Conservation (phyloP, 805 yeast species). For the Gaillardinia entomophila region DNA sequence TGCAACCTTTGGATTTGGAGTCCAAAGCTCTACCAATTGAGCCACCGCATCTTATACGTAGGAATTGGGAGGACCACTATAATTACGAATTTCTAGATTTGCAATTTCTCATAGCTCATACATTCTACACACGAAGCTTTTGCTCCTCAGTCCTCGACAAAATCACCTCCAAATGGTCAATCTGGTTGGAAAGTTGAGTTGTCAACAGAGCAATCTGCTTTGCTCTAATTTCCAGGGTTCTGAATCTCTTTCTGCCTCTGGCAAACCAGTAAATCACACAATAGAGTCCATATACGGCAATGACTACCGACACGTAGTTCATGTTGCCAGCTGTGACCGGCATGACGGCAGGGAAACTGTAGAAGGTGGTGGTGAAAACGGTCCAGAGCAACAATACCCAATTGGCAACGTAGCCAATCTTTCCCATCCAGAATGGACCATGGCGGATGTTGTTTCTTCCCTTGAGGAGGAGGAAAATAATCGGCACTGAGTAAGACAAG, state of each 20-base stretch:
- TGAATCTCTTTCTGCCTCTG: constrained; percentile 18
- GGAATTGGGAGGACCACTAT: too few relatives aligned
- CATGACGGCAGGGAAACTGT: constrained; percentile 57
- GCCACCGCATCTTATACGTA: background rate
- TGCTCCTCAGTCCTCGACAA: too few relatives aligned
- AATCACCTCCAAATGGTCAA: constrained; percentile 15
- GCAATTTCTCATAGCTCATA: too few relatives aligned
- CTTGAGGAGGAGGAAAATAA: constrained; percentile 37
- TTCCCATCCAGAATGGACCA: constrained; percentile 68
- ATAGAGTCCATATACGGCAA: constrained; percentile 41
- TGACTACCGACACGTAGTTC: constrained; percentile 63
- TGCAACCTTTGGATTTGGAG: background rate
- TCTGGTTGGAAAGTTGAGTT: constrained; percentile 17
- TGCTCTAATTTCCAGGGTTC: constrained; percentile 16
- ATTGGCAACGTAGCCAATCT: constrained; percentile 47
- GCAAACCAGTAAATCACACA: constrained; percentile 49
- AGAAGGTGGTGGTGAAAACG: constrained; percentile 52
- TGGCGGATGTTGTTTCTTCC: constrained; percentile 49
- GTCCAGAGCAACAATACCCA: constrained; percentile 52
- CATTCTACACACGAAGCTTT: too few relatives aligned
- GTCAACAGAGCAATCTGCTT: constrained; percentile 13
- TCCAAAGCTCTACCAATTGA: background rate
- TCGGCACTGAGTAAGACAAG: constrained; percentile 54
- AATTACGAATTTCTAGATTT: too few relatives aligned
- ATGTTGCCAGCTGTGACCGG: constrained; percentile 58